Evolutionary conservation across 1,139 yeast genomes (phyloP).

Genomic region (Hansenula sp.): DNA sequence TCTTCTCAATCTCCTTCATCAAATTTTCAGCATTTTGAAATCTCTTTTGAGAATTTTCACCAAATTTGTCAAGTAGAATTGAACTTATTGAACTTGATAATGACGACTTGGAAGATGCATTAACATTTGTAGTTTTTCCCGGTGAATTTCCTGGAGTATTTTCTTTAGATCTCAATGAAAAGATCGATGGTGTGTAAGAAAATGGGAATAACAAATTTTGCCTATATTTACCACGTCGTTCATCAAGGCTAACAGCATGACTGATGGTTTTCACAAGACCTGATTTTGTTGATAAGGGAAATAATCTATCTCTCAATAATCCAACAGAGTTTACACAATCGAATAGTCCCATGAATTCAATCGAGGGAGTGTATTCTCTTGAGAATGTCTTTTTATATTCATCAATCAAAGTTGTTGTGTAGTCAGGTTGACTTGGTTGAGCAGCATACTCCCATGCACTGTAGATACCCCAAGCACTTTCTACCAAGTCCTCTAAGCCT

Average conservation of each 20-base stretch:
- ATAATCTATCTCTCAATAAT: conserved; percentile 46
- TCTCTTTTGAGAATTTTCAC: neutral
- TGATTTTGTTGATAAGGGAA: conserved; percentile 51
- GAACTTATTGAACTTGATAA: neutral
- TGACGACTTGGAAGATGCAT: neutral
- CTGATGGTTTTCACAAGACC: conserved; percentile 51
- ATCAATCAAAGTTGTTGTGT: conserved; percentile 37
- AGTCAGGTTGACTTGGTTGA: conserved; percentile 43
- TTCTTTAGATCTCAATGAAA: conserved; percentile 16
- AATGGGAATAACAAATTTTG: conserved; percentile 47
- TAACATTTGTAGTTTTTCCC: neutral
- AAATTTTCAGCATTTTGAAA: conserved; percentile 6
- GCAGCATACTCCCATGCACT: conserved; percentile 59
- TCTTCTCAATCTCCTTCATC: conserved; percentile 8
- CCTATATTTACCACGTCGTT: conserved; percentile 56
- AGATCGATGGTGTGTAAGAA: conserved; percentile 30
- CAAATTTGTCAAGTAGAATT: neutral
- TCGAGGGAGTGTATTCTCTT: conserved; percentile 32
- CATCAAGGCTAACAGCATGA: conserved; percentile 64
- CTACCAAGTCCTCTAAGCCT: conserved; percentile 50
- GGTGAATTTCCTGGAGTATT: neutral
- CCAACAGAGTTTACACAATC: conserved; percentile 68
- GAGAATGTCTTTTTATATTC: conserved; percentile 52
- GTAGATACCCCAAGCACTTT: conserved; percentile 59
- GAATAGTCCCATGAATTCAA: conserved; percentile 61